A percentile compares a stretch with the other conserved stretches of the same genome.
Evolutionary conservation across 2,329 filamentous ascomycete genomes (phyloP).

Genomic region (Fusarium irregulare): DNA sequence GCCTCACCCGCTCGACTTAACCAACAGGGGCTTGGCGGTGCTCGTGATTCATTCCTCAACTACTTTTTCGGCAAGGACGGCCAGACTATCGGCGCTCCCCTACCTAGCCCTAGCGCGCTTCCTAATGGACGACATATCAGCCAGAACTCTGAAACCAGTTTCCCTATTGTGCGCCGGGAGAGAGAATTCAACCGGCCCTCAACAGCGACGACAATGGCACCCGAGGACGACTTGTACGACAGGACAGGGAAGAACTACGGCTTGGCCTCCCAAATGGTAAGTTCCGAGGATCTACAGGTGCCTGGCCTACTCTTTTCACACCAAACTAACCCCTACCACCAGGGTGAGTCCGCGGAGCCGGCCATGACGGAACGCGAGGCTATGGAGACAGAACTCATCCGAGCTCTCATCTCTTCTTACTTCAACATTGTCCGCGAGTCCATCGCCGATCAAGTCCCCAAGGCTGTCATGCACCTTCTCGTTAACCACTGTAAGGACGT

Average conservation of each 20-base stretch:
- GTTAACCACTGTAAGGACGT: constrained; percentile 99
- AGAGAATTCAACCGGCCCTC: constrained; percentile 66
- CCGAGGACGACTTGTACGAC: constrained; percentile 57
- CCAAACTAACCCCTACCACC: constrained; percentile 40
- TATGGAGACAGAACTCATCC: constrained; percentile 97
- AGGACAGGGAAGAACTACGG: constrained; percentile 54
- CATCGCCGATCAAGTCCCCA: constrained; percentile 98
- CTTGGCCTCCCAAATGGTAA: constrained; percentile 68
- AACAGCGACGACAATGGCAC: constrained; percentile 48
- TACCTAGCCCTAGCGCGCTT: constrained; percentile 46
- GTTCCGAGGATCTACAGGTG: constrained; percentile 47
- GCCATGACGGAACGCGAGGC: constrained; percentile 95
- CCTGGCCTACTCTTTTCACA: constrained; percentile 20
- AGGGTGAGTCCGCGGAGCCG: constrained; percentile 76
- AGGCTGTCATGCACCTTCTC: constrained; percentile 97
- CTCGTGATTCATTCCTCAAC: constrained; percentile 92
- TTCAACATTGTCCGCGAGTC: constrained; percentile 99
- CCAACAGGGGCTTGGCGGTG: constrained; percentile 68
- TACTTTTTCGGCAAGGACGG: constrained; percentile 99
- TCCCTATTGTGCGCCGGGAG: constrained; percentile 83
- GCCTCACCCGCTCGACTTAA: constrained; percentile 62
- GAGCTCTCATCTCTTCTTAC: constrained; percentile 95
- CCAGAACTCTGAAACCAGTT: constrained; percentile 82
- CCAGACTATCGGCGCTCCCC: constrained; percentile 55
- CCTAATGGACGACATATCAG: constrained; percentile 73